Evolutionary conservation across 78 protist genomes (phyloP).

Genomic region (Andalucia godoyi): DNA sequence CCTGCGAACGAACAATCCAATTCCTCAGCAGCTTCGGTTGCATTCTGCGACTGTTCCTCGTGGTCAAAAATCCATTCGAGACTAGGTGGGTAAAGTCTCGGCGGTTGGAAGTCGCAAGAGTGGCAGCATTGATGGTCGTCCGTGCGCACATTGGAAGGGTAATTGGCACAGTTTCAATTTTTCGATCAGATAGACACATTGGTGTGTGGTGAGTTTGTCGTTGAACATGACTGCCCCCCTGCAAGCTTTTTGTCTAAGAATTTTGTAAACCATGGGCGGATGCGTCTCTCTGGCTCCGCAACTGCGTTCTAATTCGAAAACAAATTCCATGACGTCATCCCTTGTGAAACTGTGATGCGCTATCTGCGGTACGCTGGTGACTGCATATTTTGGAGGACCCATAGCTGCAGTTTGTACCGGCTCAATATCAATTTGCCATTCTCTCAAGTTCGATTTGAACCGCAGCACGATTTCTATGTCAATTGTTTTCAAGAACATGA

Average conservation of each 20-base stretch:
- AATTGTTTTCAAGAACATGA: not conserved
- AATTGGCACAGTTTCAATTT: not conserved
- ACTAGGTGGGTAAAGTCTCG: not conserved
- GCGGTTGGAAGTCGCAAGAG: not conserved
- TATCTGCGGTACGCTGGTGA: not conserved
- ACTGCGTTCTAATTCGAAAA: not conserved
- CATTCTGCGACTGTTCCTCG: no score
- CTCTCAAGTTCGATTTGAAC: not conserved
- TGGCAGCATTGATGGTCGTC: conserved; percentile 24
- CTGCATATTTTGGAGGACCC: not conserved
- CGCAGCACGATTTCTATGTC: not conserved
- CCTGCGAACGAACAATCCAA: no score
- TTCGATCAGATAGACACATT: not conserved
- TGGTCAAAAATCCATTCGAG: no score
- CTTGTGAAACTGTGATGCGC: not conserved
- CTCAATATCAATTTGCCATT: not conserved
- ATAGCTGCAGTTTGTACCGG: not conserved
- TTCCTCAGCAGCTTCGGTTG: no score
- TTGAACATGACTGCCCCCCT: conserved; percentile 32
- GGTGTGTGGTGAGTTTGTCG: not conserved
- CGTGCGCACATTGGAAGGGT: conserved; percentile 38
- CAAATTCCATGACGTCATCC: not conserved
- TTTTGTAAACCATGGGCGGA: not conserved
- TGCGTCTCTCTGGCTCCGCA: not conserved
- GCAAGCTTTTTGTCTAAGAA: conserved; percentile 16